Conservation (phyloP, 1,139 yeast genomes). For the Kodamaea ohmeri region DNA sequence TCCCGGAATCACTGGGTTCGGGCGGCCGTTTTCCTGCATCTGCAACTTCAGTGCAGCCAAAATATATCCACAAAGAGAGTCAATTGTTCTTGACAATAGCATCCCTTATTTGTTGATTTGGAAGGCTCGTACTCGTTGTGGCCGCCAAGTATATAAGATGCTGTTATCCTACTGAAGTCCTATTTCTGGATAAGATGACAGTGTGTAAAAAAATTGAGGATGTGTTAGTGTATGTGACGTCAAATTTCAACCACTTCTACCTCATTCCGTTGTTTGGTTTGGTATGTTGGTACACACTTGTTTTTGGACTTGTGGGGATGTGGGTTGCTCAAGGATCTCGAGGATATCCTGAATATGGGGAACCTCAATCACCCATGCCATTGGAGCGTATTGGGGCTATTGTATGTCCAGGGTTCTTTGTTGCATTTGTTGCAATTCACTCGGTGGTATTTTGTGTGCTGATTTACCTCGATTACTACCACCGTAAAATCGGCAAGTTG, state of each 20-base stretch:
- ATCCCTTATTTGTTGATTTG: neutral
- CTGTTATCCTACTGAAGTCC: neutral
- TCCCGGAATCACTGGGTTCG: neutral
- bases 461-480: constrained; percentile 31
- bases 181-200: neutral
- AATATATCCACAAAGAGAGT: constrained; percentile 1
- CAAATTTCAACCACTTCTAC: constrained; percentile 29
- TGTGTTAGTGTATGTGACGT: constrained; percentile 18
- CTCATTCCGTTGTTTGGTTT: constrained; percentile 29
- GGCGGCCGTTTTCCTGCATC: neutral
- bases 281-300: constrained; percentile 27
- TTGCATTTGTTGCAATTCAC: constrained; percentile 25
- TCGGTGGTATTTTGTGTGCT: constrained; percentile 26
- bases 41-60: neutral
- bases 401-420: constrained; percentile 25
- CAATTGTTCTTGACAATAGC: constrained; percentile 1
- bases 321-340: constrained; percentile 24
- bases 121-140: too few species aligned
- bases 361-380: constrained; percentile 17
- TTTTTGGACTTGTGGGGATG: constrained; percentile 25
- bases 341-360: constrained; percentile 22
- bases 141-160: neutral
- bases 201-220: constrained; percentile 1
- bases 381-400: constrained; percentile 30
- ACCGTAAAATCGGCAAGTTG: constrained; percentile 31